A percentile compares a stretch with the other conserved stretches of the same genome.
phyloP scores from a whole-genome alignment of 2,329 filamentous ascomycete genomes.

The Diaporthe citri region DNA sequence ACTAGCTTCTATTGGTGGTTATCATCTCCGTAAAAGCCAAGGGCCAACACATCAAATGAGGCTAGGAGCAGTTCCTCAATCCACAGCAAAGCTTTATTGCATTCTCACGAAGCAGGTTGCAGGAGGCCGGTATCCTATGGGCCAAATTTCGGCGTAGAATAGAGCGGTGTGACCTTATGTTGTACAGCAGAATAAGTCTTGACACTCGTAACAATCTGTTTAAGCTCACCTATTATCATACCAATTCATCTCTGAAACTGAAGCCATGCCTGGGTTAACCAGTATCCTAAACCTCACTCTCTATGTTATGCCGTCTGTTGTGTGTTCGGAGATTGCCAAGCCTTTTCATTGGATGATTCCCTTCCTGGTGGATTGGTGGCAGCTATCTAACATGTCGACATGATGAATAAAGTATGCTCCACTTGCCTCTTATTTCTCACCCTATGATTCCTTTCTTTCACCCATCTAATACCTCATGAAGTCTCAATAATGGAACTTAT shows the following conservation, averaged over 20 bases:
- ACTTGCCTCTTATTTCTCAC: neutral
- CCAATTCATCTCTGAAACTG: neutral
- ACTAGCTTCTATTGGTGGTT: neutral
- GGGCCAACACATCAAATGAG: neutral
- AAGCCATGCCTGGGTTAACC: neutral
- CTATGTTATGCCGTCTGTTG: neutral
- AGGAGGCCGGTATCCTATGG: neutral
- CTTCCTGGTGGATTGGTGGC: neutral
- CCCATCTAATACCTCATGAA: neutral
- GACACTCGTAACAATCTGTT: neutral
- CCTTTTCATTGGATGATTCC: rapidly evolving
- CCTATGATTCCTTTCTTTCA: neutral
- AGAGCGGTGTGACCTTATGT: neutral
- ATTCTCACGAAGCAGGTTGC: neutral
- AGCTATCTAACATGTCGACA: neutral
- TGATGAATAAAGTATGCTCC: neutral
- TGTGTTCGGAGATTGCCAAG: neutral
- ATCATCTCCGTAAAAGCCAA: neutral
- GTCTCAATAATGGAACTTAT: neutral
- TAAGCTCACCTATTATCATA: no score
- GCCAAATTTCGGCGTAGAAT: neutral
- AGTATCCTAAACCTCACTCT: neutral
- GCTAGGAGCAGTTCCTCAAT: neutral
- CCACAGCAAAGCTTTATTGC: neutral
- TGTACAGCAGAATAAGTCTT: neutral